phyloP scores from a whole-genome alignment of 148 eudicot species.

The Rhododendron mucronatum region DNA sequence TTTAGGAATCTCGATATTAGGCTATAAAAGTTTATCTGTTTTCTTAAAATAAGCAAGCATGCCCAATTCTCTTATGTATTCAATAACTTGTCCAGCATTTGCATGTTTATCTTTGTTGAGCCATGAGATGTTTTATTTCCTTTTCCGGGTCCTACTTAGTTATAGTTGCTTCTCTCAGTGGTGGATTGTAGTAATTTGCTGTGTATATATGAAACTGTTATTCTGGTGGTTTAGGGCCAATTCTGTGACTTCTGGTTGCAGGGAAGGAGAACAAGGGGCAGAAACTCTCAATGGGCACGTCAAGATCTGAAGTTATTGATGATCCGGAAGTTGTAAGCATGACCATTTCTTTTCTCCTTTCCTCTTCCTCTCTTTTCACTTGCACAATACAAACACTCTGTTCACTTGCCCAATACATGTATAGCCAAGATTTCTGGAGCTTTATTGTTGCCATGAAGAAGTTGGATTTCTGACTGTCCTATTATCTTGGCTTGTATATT shows the following conservation, averaged over 20 bases:
- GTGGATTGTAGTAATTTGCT: background rate
- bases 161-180: background rate
- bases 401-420: background rate
- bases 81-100: background rate
- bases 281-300: slow-evolving; percentile 16
- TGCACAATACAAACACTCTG: background rate
- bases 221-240: background rate
- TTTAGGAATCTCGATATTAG: background rate
- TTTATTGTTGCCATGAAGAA: background rate
- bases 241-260: slow-evolving; percentile 7
- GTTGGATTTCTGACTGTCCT: background rate
- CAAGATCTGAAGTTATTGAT: slow-evolving; percentile 36
- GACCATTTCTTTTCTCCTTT: background rate
- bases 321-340: slow-evolving; percentile 28
- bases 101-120: background rate
- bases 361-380: background rate
- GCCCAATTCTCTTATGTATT: background rate
- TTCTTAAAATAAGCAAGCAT: background rate
- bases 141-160: background rate
- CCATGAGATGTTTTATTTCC: background rate
- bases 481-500: background rate
- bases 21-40: background rate
- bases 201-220: background rate
- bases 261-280: slow-evolving; percentile 23
- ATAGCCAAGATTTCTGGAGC: background rate